Evolutionary conservation across 768 basidiomycete genomes (phyloP), one percentile per base, ranked within the genome.

Genomic region (Pulveroboletus sp.): DNA sequence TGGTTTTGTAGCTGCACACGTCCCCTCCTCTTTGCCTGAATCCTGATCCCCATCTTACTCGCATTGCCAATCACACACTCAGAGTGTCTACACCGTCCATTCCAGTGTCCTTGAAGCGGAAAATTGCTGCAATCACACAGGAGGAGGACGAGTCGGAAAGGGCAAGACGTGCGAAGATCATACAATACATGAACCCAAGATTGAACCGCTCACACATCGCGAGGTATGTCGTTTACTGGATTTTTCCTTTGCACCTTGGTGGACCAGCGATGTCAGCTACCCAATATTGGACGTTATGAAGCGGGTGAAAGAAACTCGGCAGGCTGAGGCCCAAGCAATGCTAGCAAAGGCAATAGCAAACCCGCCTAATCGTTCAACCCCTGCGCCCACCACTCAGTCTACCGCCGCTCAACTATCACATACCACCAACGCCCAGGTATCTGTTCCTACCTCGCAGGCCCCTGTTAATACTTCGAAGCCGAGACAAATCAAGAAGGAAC

Each of bases 71-170:
- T 63, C 81, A 81, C 56, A 76, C 88, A 6, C 70, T 86, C 38
- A 74, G 86, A 47, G 82, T 84, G 0, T 84, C 89, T 1, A 82
- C 82, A 0, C 86, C 88, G 0, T 77, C 82, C n/a, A 76, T 82
- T 14, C 86, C 88, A 2, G 69, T 76, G 15, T 84, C 90, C 1
- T 70, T 90, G 53, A 92, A 91, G 55, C 78, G 89, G 17, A 92
- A 91, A 64, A 83, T 84, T 33, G 73, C 78, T 6, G 80, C 76
- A 4, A 69, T 83, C 59, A 84, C 87, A 36, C 80, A 80, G 7
- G 88, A 88, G 56, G 85, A 87, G 49, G 85, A 89, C 48, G 88
- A 89, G 53, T 76, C 79, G 4, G 85, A 89, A 57, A 87, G 81
- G 64, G 82, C 79, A 27, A 80, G 85, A 41, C 77, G 83, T 44